phyloP scores from a whole-genome alignment of 352 stramenopile species.

The Aphanomyces euteiches region DNA sequence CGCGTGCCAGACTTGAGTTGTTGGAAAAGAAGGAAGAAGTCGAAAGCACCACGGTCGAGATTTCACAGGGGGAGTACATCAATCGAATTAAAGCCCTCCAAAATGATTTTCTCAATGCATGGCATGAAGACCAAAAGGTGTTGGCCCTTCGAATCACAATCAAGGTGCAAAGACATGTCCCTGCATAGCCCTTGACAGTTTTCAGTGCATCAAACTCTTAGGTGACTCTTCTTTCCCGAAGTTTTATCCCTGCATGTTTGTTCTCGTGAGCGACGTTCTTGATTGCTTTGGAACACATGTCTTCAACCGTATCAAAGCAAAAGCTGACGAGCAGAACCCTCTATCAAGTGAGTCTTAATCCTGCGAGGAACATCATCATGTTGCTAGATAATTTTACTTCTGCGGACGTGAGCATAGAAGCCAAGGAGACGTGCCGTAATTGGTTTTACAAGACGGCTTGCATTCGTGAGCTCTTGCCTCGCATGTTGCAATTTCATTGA shows the following conservation, averaged over 20 bases:
- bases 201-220: constrained; percentile 68
- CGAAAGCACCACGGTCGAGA: constrained; percentile 46
- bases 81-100: constrained; percentile 76
- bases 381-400: constrained; percentile 40
- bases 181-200: neutral
- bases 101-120: constrained; percentile 56
- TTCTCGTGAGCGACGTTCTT: constrained; percentile 82
- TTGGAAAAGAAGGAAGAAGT: constrained; percentile 39
- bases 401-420: constrained; percentile 79
- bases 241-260: constrained; percentile 88
- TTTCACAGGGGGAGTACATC: constrained; percentile 82
- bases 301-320: constrained; percentile 70
- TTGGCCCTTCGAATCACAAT: constrained; percentile 86
- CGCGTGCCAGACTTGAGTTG: constrained; percentile 61
- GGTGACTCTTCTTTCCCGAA: constrained; percentile 72
- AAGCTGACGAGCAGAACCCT: constrained; percentile 40
- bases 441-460: constrained; percentile 95
- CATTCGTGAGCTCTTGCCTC: constrained; percentile 88
- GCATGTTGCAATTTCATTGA: constrained; percentile 58
- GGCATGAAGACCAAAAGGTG: constrained; percentile 85
- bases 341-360: neutral
- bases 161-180: constrained; percentile 44
- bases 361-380: neutral
- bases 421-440: constrained; percentile 89
- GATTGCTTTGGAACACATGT: constrained; percentile 85